Evolutionary conservation across 495 filamentous ascomycete species (phyloP).

Genomic region (Penicillium egyptiacum): DNA sequence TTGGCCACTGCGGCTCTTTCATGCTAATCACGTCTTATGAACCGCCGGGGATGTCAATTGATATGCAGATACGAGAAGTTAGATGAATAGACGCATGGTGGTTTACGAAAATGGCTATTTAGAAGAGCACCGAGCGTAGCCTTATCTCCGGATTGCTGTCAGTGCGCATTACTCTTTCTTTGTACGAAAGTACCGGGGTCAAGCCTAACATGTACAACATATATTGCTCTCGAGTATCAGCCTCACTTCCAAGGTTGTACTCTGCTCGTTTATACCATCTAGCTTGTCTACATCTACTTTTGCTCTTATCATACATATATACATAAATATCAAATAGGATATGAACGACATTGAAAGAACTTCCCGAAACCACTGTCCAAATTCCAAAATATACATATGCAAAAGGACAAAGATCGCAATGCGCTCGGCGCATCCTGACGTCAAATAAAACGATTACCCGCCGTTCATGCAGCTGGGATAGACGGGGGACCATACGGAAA

Average conservation of each 20-base stretch:
- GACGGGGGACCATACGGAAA: slow-evolving; percentile 5
- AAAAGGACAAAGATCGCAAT: slow-evolving; percentile 14
- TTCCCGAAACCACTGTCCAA: background rate
- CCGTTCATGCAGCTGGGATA: slow-evolving; percentile 12
- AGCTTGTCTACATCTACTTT: too few relatives aligned
- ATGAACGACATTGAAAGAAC: background rate
- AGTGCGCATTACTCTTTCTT: slow-evolving; percentile 1
- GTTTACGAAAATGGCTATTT: background rate
- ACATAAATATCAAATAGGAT: background rate
- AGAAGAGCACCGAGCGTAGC: slow-evolving; percentile 2
- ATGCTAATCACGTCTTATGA: background rate
- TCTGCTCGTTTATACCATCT: background rate
- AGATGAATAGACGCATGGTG: slow-evolving; percentile 4
- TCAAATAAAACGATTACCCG: slow-evolving; percentile 8
- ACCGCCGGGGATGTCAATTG: background rate
- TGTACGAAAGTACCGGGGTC: background rate
- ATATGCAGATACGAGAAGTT: background rate
- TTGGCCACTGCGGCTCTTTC: slow-evolving; percentile 7
- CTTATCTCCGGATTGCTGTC: slow-evolving; percentile 8
- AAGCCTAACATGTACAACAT: background rate
- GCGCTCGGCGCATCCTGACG: slow-evolving; percentile 11
- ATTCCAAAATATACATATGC: background rate
- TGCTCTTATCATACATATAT: too few relatives aligned
- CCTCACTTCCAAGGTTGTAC: background rate
- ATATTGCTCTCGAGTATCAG: background rate